Evolutionary conservation across 805 yeast genomes (phyloP).

Genomic region (Candida insectalens): DNA sequence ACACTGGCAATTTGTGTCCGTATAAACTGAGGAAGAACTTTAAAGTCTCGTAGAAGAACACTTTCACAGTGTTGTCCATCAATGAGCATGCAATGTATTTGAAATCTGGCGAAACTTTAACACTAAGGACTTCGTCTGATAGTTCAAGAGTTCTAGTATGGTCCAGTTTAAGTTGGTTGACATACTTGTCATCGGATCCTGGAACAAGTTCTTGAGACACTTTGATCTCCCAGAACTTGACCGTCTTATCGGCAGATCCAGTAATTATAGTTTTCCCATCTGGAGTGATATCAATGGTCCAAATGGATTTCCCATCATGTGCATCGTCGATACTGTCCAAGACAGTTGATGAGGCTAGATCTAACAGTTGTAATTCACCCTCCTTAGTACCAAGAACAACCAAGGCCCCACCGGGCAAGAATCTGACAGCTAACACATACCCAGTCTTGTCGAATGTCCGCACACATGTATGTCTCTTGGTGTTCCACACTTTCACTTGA

Average conservation of each 20-base stretch:
- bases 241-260: slow-evolving; percentile 88
- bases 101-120: slow-evolving; percentile 72
- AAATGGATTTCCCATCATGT: slow-evolving; percentile 65
- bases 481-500: slow-evolving; percentile 80
- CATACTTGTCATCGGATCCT: slow-evolving; percentile 43
- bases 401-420: slow-evolving; percentile 86
- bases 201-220: slow-evolving; percentile 60
- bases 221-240: slow-evolving; percentile 82
- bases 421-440: slow-evolving; percentile 69
- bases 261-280: slow-evolving; percentile 82
- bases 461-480: slow-evolving; percentile 61
- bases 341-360: slow-evolving; percentile 71
- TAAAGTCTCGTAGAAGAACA: slow-evolving; percentile 77
- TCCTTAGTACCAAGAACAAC: slow-evolving; percentile 82
- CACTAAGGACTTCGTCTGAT: slow-evolving; percentile 74
- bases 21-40: slow-evolving; percentile 83
- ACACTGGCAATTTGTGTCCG: slow-evolving; percentile 94
- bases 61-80: slow-evolving; percentile 91
- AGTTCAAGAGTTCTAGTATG: slow-evolving; percentile 81
- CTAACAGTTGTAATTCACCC: slow-evolving; percentile 79
- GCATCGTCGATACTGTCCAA: slow-evolving; percentile 65
- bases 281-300: slow-evolving; percentile 81
- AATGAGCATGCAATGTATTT: slow-evolving; percentile 74
- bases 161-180: slow-evolving; percentile 46
- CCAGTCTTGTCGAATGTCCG: slow-evolving; percentile 80